Percentiles rank a stretch among this genome's conserved stretches.
phyloP scores from a whole-genome alignment of 208 protist species.

The Zelonia costaricensis region DNA sequence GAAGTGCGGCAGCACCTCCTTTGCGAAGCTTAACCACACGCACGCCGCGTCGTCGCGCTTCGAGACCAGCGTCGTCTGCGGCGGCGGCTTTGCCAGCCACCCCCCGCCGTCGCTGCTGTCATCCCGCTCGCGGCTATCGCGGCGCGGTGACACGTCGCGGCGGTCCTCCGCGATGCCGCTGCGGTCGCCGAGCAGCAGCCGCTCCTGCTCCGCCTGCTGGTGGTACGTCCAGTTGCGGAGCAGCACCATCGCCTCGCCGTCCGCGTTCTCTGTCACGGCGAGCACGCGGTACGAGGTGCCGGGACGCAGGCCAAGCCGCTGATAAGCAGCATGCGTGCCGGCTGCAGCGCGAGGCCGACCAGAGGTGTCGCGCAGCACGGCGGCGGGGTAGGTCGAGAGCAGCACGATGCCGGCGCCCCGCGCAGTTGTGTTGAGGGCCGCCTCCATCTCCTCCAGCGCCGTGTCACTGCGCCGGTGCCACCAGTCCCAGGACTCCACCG shows the following conservation, averaged over 20 bases:
- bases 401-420: constrained; percentile 56
- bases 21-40: constrained; percentile 41
- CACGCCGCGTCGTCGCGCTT: constrained; percentile 23
- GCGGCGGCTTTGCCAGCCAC: background rate
- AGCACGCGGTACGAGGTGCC: constrained; percentile 61
- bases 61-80: background rate
- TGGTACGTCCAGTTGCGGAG: constrained; percentile 48
- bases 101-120: background rate
- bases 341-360: background rate
- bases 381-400: constrained; percentile 31
- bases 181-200: background rate
- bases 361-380: background rate
- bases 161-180: background rate
- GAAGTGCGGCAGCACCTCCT: constrained; percentile 43
- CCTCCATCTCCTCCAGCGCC: constrained; percentile 59
- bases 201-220: background rate
- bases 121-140: background rate
- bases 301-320: constrained; percentile 31
- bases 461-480: constrained; percentile 27
- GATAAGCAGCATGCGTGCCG: constrained; percentile 1
- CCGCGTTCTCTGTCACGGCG: constrained; percentile 33
- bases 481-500: constrained; percentile 70
- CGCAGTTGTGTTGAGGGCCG: constrained; percentile 42
- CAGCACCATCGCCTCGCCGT: constrained; percentile 43
- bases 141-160: constrained; percentile 1